Evolutionary conservation across 345 rosid species (phyloP).

Genomic region (Isatis tinctoria): DNA sequence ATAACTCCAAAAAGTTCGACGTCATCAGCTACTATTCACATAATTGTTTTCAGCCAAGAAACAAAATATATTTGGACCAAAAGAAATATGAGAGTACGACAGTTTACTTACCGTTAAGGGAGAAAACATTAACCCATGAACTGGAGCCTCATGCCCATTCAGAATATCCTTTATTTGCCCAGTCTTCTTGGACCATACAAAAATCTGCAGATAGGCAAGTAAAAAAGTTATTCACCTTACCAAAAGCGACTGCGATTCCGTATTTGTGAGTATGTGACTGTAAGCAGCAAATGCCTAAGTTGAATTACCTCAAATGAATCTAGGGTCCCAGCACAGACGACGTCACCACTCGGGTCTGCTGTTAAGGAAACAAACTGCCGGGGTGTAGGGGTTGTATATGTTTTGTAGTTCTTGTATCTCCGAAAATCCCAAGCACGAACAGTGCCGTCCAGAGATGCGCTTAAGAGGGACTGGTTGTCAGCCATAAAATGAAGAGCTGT

Average conservation of each 20-base stretch:
- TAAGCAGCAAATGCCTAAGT: neutral
- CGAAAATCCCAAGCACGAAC: conserved; percentile 99
- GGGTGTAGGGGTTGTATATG: conserved; percentile 86
- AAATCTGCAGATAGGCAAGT: conserved; percentile 49
- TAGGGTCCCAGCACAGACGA: conserved; percentile 93
- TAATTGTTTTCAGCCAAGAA: neutral
- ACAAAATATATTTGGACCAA: neutral
- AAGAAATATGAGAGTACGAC: neutral
- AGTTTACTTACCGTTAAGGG: conserved; percentile 65
- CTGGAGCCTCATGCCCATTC: conserved; percentile 98
- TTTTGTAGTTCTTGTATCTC: conserved; percentile 90
- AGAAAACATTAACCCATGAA: conserved; percentile 89
- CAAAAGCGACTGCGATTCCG: neutral
- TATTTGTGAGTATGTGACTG: neutral
- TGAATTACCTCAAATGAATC: conserved; percentile 86
- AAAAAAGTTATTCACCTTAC: conserved; percentile 6
- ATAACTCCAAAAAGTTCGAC: neutral
- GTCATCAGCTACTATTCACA: neutral
- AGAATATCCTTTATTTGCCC: conserved; percentile 89
- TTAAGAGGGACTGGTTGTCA: conserved; percentile 80
- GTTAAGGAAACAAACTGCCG: conserved; percentile 95
- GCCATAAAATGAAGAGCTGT: conserved; percentile 96
- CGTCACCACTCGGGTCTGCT: conserved; percentile 93
- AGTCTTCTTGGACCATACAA: conserved; percentile 99
- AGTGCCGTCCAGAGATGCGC: conserved; percentile 95